Percentiles rank a stretch among this genome's conserved stretches.
phyloP scores from a whole-genome alignment of 2,329 filamentous ascomycete species.

The Cordyceps militaris region DNA sequence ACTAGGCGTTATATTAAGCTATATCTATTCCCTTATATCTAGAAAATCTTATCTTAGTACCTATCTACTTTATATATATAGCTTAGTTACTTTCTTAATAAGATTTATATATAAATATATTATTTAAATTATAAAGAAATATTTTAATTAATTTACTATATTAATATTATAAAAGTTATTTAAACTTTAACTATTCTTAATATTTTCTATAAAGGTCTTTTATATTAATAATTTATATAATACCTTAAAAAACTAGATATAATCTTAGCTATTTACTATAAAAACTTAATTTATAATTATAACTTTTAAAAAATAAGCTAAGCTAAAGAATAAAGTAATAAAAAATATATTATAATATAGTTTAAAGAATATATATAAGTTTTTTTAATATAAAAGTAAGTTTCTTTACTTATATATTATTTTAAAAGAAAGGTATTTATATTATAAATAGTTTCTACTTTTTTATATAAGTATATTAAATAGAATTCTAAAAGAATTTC shows the following conservation, averaged over 20 bases:
- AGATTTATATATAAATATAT: background rate
- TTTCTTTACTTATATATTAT: constrained; percentile 13
- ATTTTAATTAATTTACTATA: constrained; percentile 5
- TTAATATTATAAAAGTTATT: background rate
- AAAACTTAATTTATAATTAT: background rate
- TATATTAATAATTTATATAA: background rate
- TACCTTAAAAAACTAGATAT: background rate
- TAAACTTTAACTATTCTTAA: constrained; percentile 11
- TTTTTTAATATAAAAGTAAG: constrained; percentile 15
- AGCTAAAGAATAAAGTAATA: background rate
- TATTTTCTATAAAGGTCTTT: constrained; percentile 17
- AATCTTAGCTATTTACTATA: background rate
- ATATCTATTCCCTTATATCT: background rate
- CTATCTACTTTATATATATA: constrained; percentile 1
- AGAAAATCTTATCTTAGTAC: constrained; percentile 1
- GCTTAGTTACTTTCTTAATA: constrained; percentile 1
- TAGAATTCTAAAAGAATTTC: constrained; percentile 21
- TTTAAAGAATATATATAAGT: background rate
- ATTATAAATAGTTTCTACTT: constrained; percentile 19
- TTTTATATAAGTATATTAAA: constrained; percentile 20
- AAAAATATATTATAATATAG: constrained; percentile 4
- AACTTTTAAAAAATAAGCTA: background rate
- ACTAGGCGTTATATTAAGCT: background rate
- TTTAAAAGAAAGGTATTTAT: constrained; percentile 7
- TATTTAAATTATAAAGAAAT: constrained; percentile 1